phyloP scores from a whole-genome alignment of 192 early-diverging fungal genomes.

The Spizellomyces punctatus region DNA sequence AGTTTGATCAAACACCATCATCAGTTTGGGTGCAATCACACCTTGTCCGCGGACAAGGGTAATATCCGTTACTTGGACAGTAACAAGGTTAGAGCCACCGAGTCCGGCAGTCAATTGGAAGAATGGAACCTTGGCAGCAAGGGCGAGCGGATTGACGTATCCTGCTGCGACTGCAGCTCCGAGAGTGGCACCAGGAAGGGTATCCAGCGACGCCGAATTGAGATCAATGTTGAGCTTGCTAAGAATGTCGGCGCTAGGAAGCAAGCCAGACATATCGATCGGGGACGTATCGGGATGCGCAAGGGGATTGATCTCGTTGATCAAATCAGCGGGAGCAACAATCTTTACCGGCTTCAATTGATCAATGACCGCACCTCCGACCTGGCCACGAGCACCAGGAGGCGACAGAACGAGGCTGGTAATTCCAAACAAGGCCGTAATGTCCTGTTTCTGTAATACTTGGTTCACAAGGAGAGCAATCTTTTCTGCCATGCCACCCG shows the following conservation, averaged over 20 bases:
- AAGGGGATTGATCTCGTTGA: conserved; percentile 14
- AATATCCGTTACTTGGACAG: conserved; percentile 27
- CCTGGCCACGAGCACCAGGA: conserved; percentile 33
- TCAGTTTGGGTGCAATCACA: conserved; percentile 15
- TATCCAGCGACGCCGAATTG: conserved; percentile 22
- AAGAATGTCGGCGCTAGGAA: conserved; percentile 27
- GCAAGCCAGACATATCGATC: conserved; percentile 33
- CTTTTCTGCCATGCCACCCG: conserved; percentile 28
- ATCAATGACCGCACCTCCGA: conserved; percentile 37
- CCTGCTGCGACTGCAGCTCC: conserved; percentile 15
- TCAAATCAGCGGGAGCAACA: conserved; percentile 6
- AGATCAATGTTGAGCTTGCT: conserved; percentile 21
- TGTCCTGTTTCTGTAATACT: conserved; percentile 11
- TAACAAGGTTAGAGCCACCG: conserved; percentile 14
- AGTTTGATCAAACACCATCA: conserved; percentile 19
- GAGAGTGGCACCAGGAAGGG: conserved; percentile 22
- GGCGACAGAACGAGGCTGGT: conserved; percentile 34
- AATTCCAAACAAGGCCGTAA: conserved; percentile 13
- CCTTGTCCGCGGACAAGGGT: conserved; percentile 21
- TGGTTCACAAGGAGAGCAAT: conserved; percentile 34
- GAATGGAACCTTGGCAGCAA: conserved; percentile 36
- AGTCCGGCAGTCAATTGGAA: conserved; percentile 18
- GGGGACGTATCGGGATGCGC: conserved; percentile 19
- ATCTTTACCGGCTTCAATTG: conserved; percentile 33
- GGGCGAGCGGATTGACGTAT: conserved; percentile 38